A percentile compares a stretch with the other conserved stretches of the same genome.
Evolutionary conservation across 352 stramenopile genomes (phyloP).

Genomic region (Ophiocytium majus): DNA sequence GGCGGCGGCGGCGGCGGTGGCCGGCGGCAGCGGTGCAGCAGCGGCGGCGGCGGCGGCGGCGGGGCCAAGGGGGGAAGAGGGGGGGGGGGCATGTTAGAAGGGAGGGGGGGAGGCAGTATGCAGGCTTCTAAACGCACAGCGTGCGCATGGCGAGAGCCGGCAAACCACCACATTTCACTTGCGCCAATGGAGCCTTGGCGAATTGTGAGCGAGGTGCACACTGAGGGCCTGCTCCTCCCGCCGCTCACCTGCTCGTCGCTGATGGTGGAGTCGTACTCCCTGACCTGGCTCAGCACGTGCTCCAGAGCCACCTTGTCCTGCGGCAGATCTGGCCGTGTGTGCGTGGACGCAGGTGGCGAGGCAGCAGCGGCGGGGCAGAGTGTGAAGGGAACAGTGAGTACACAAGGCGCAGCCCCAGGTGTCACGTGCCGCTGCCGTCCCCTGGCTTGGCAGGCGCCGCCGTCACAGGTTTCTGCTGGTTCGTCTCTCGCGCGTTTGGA

Average conservation of each 20-base stretch:
- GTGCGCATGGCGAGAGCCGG: not conserved
- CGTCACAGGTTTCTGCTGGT: too few species aligned
- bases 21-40: not conserved
- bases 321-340: slow-evolving; percentile 74
- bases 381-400: too few species aligned
- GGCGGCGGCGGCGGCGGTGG: not conserved
- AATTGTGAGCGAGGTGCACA: not conserved
- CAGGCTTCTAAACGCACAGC: too few species aligned
- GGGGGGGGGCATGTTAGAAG: too few species aligned
- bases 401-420: too few species aligned
- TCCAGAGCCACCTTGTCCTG: slow-evolving; percentile 72
- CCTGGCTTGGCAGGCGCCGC: too few species aligned
- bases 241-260: slow-evolving; percentile 63
- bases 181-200: not conserved
- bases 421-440: too few species aligned
- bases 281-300: slow-evolving; percentile 67
- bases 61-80: too few species aligned
- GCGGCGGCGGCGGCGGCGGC: not conserved
- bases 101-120: too few species aligned
- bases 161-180: not conserved
- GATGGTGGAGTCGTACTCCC: slow-evolving; percentile 68
- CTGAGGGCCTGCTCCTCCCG: not conserved
- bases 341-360: too few species aligned
- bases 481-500: too few species aligned
- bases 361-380: too few species aligned